Evolutionary conservation across 2,329 filamentous ascomycete genomes (phyloP), one percentile per base, ranked within the genome.

Genomic region (Talaromyces sp.): DNA sequence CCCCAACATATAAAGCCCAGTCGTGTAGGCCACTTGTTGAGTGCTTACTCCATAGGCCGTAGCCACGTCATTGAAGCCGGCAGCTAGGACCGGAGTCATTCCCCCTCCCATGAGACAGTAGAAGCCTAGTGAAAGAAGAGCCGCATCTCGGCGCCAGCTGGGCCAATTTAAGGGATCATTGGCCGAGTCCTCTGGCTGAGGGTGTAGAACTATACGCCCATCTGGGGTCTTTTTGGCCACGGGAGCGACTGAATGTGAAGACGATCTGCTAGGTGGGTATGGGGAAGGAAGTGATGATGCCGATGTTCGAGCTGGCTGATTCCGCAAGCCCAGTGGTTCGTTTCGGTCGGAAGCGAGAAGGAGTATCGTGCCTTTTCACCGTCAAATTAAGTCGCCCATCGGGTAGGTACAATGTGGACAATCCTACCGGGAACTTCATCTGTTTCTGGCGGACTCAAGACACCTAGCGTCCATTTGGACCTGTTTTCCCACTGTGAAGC

Each of bases 131-230:
- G 89, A 93, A 0, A 96, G 69, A 65, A 98, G 77, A 0, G 93
- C 91, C 25, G 83, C 75, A 74, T 98, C 92, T 74, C 93, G 83
- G 44, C 91, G 85, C 87, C 91, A 91, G 6, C 83, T 79, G 0
- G 90, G 87, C 93, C 93, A 98, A 73, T 98, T 98, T 62, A 98
- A 79, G 1, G 93, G 93, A 70, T 98, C 93, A 67, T 98, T 97
- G 58, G 83, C 81, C 0, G 91, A 92, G 58, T 97, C 92, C 64
- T 97, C 92, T 0, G 93, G 93, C 73, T 98, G 93, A 0, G 93
- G 93, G 0, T 96, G 89, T 14, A 98, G 80, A 61, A 98, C 92
- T 69, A 97, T 92, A 65, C 86, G 84, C 16, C 92, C 92, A 73
- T 96, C 89, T 39, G 83, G 77, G 1, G 92, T 96, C 67, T 82